Conservation (phyloP, 2,329 filamentous ascomycete genomes). For the Penicillium concentricum region DNA sequence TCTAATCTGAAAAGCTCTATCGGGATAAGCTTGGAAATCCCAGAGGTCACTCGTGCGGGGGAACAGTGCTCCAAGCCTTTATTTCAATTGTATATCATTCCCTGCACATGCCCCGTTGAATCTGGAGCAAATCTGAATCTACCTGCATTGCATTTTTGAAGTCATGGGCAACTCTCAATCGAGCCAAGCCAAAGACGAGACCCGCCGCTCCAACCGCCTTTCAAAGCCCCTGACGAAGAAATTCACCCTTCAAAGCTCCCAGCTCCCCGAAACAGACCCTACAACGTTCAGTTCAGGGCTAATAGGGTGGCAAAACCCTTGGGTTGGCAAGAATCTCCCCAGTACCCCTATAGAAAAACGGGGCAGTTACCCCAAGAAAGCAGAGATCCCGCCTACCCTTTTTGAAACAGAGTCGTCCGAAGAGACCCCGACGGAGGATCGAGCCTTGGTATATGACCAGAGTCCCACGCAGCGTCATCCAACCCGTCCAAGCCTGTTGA, state of each 20-base stretch:
- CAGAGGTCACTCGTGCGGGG: conserved; percentile 8
- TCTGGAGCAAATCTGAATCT: conserved; percentile 13
- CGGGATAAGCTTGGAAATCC: neutral
- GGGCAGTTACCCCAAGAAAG: conserved; percentile 8
- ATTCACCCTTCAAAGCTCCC: conserved; percentile 13
- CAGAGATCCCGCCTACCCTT: conserved; percentile 18
- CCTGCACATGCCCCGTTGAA: conserved; percentile 4
- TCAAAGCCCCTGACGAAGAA: conserved; percentile 38
- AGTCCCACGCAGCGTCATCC: neutral
- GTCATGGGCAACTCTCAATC: conserved; percentile 41
- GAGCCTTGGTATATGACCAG: neutral
- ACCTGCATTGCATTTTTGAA: conserved; percentile 14
- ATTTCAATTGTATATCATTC: conserved; percentile 12
- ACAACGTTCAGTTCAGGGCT: conserved; percentile 14
- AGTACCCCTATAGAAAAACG: conserved; percentile 7
- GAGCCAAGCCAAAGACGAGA: conserved; percentile 32
- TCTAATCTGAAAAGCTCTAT: conserved; percentile 17
- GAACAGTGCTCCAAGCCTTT: conserved; percentile 7
- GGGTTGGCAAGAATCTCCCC: conserved; percentile 30
- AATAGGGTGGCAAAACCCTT: conserved; percentile 37
- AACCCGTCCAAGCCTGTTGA: conserved; percentile 14
- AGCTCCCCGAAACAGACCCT: conserved; percentile 10
- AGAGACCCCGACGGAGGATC: neutral
- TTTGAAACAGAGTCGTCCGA: conserved; percentile 13
- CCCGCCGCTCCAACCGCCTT: conserved; percentile 35